Evolutionary conservation across 2,329 filamentous ascomycete species (phyloP), one percentile per base, ranked within the genome.

Genomic region (Trichophyton mentagrophytes): DNA sequence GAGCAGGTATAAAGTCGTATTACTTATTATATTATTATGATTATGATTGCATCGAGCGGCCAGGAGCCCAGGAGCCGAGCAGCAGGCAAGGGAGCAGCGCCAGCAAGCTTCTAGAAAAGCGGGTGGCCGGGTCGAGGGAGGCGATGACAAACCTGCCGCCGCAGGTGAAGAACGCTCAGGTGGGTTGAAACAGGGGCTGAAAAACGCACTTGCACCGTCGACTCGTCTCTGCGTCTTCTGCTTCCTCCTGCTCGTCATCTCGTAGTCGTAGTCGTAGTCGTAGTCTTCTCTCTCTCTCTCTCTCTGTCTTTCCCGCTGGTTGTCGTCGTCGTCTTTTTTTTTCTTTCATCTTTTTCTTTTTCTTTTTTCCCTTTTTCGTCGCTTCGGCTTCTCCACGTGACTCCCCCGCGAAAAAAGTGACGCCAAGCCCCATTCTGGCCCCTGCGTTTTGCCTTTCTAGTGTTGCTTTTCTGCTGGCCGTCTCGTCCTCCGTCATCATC

Each of bases 71-170:
- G 3, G 33, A 38, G 33, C 33, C 33, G 2, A 1, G 33, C 27
- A 38, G 33, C 33, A 38, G 13, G 51, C 27, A 17, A 30, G 33
- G 51, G 27, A 55, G 51, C 51, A 36, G 15, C 25, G 15, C 15
- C 3, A 7, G 25, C 51, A 13, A 55, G 51, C 51, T 55, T 55
- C 51, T 55, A 55, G 51, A 55, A 51, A 55, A 55, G 51, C 51
- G 51, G 51, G 51, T 36, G 51, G 51, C 49, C 49, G 49, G 49
- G 49, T 53, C 30, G 27, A 53, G 49, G 49, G 49, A 53, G 49
- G 49, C 49, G 49, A 53, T 53, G 49, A 53, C 49, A 53, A 53
- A 53, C 49, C 49, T 6, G 20, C 46, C 20, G 20, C 20, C 22
- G 22, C 22, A 25, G 22, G 22, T 15, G 22, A 33, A 30, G 49